A percentile compares a stretch with the other conserved stretches of the same genome.
Conservation (phyloP, 1,284 basidiomycete species). For the Boletellus deceptivus region DNA sequence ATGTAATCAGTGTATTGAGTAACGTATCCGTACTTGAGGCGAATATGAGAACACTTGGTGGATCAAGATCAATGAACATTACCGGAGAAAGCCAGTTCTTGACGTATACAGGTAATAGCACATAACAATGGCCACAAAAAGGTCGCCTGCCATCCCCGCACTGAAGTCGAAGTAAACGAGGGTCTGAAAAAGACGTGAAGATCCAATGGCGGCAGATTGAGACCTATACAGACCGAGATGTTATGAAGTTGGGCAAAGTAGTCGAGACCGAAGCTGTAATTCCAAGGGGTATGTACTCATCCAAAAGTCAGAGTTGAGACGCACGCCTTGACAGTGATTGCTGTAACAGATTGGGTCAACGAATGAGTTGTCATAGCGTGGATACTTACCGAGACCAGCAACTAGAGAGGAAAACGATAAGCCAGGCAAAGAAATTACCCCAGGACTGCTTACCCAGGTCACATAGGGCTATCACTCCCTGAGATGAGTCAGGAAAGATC, state of each 20-base stretch:
- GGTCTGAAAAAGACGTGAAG: slow-evolving; percentile 25
- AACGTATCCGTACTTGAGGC: slow-evolving; percentile 42
- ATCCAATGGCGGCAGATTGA: background rate
- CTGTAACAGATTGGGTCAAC: slow-evolving; percentile 24
- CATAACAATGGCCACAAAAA: slow-evolving; percentile 42
- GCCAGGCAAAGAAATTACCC: background rate
- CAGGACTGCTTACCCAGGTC: slow-evolving; percentile 40
- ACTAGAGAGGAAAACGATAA: slow-evolving; percentile 23
- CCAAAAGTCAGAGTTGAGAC: slow-evolving; percentile 14
- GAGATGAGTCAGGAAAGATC: slow-evolving; percentile 5
- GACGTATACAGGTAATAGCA: slow-evolving; percentile 41
- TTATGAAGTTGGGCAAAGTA: slow-evolving; percentile 33
- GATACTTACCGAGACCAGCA: slow-evolving; percentile 39
- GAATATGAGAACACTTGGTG: background rate
- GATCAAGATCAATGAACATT: background rate
- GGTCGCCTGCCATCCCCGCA: slow-evolving; percentile 40
- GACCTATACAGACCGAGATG: slow-evolving; percentile 35
- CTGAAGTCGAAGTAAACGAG: slow-evolving; percentile 44
- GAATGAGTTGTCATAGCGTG: background rate
- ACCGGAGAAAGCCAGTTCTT: slow-evolving; percentile 44
- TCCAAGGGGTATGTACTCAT: background rate
- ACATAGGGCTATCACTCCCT: slow-evolving; percentile 39
- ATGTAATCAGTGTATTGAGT: slow-evolving; percentile 42
- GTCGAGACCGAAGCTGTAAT: slow-evolving; percentile 33
- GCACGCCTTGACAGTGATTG: slow-evolving; percentile 43